phyloP scores from a whole-genome alignment of 208 protist species.

The Hexamita inflata region DNA sequence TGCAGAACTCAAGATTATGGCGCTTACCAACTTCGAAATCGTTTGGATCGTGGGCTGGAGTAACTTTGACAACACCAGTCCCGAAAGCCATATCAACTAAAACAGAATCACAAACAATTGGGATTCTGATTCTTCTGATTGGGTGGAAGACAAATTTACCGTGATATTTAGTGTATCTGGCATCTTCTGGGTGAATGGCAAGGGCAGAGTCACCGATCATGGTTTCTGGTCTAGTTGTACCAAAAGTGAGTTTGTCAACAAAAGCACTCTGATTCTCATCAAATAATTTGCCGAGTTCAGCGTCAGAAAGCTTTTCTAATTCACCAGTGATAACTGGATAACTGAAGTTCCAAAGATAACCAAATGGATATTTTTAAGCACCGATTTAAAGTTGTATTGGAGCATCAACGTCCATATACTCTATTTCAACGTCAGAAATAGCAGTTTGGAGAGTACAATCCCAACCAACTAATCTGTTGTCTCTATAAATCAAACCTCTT shows the following conservation, averaged over 20 bases:
- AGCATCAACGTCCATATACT: conserved; percentile 61
- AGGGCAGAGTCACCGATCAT: conserved; percentile 93
- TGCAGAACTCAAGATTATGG: conserved; percentile 76
- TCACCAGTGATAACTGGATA: conserved; percentile 20
- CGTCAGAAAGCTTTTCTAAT: background rate
- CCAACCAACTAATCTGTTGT: conserved; percentile 93
- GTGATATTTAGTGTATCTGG: conserved; percentile 65
- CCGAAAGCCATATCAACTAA: conserved; percentile 92
- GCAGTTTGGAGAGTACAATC: conserved; percentile 87
- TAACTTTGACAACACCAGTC: conserved; percentile 80
- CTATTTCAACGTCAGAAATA: conserved; percentile 97
- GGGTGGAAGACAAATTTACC: conserved; percentile 75
- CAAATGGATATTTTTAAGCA: conserved; percentile 28
- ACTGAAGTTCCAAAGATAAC: conserved; percentile 25
- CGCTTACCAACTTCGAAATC: conserved; percentile 89
- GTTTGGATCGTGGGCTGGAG: conserved; percentile 97
- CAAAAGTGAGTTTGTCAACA: conserved; percentile 52
- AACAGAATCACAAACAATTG: conserved; percentile 77
- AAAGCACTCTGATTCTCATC: background rate
- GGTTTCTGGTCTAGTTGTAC: conserved; percentile 91
- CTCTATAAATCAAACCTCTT: conserved; percentile 78
- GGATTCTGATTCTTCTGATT: conserved; percentile 70
- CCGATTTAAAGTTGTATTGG: conserved; percentile 29
- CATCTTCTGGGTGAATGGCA: conserved; percentile 87
- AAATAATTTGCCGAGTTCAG: background rate